A percentile compares a stretch with the other conserved stretches of the same genome.
phyloP scores from a whole-genome alignment of 2,329 filamentous ascomycete genomes.

The Fonsecaea erecta region DNA sequence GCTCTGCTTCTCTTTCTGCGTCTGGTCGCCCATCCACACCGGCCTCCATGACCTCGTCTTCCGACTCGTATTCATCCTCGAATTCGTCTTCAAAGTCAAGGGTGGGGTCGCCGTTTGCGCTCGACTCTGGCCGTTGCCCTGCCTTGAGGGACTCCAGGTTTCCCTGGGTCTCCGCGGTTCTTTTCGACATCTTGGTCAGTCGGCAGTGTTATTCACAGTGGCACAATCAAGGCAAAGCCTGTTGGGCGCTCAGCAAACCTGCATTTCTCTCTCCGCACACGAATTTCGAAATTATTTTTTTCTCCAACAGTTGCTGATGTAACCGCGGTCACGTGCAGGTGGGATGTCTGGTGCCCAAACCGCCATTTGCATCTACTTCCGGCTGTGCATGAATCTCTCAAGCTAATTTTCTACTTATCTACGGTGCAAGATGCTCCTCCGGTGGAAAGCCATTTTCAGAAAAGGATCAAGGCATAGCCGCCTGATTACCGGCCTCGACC shows the following conservation, averaged over 20 bases:
- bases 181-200: conserved; percentile 60
- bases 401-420: not conserved
- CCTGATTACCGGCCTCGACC: conserved; percentile 2
- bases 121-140: conserved; percentile 61
- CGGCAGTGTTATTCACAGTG: not conserved
- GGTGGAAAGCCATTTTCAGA: not conserved
- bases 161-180: conserved; percentile 59
- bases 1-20: conserved; percentile 87
- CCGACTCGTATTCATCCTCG: conserved; percentile 93
- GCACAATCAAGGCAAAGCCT: not conserved
- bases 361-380: not conserved
- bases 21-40: conserved; percentile 92
- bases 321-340: conserved; percentile 7
- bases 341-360: not conserved
- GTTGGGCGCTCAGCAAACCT: not conserved
- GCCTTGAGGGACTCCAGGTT: conserved; percentile 63
- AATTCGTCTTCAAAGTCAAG: conserved; percentile 73
- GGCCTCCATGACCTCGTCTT: conserved; percentile 91
- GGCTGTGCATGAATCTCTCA: not conserved
- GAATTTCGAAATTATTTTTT: conserved; percentile 22
- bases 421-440: not conserved
- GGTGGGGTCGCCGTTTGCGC: conserved; percentile 57
- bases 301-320: conserved; percentile 17
- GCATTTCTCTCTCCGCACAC: conserved; percentile 14
- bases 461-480: conserved; percentile 6